Percentiles rank a stretch among this genome's conserved stretches.
Evolutionary conservation across 1,139 yeast species (phyloP).

Genomic region (Scheffersomyces quercinus): DNA sequence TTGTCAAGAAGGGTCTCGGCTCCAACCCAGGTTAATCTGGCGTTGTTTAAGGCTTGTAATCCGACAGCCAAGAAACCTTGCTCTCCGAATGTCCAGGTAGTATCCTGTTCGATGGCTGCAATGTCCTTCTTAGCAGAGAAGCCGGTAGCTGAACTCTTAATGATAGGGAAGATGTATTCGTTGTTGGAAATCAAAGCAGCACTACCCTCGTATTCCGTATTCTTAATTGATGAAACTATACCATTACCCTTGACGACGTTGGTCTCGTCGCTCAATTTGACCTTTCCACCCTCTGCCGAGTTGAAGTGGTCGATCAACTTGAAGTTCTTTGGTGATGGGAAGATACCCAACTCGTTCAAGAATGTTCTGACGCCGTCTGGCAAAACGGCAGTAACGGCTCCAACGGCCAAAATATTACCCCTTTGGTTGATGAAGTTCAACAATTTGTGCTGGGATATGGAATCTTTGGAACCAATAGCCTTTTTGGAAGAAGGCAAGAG

Average conservation of each 20-base stretch:
- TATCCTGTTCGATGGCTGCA: slow-evolving; percentile 44
- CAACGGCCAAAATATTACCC: slow-evolving; percentile 74
- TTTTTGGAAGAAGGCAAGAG: slow-evolving; percentile 43
- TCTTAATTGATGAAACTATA: slow-evolving; percentile 21
- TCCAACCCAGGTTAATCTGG: slow-evolving; percentile 84
- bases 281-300: slow-evolving; percentile 24
- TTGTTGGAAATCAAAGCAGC: slow-evolving; percentile 48
- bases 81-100: slow-evolving; percentile 78
- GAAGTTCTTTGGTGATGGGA: slow-evolving; percentile 78
- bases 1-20: slow-evolving; percentile 54
- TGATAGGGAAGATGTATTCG: slow-evolving; percentile 68
- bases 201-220: slow-evolving; percentile 33
- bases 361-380: slow-evolving; percentile 71
- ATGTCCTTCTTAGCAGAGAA: slow-evolving; percentile 47
- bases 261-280: slow-evolving; percentile 22
- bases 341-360: slow-evolving; percentile 79
- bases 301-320: slow-evolving; percentile 67
- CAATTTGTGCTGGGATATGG: slow-evolving; percentile 33
- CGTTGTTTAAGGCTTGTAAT: slow-evolving; percentile 77
- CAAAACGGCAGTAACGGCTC: slow-evolving; percentile 37
- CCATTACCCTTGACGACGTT: slow-evolving; percentile 25
- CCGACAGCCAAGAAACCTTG: slow-evolving; percentile 81
- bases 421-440: slow-evolving; percentile 58
- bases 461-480: slow-evolving; percentile 29
- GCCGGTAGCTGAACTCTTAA: slow-evolving; percentile 69